Evolutionary conservation across 1,139 yeast genomes (phyloP).

Genomic region (Chernovozyma sophiae-reginae): DNA sequence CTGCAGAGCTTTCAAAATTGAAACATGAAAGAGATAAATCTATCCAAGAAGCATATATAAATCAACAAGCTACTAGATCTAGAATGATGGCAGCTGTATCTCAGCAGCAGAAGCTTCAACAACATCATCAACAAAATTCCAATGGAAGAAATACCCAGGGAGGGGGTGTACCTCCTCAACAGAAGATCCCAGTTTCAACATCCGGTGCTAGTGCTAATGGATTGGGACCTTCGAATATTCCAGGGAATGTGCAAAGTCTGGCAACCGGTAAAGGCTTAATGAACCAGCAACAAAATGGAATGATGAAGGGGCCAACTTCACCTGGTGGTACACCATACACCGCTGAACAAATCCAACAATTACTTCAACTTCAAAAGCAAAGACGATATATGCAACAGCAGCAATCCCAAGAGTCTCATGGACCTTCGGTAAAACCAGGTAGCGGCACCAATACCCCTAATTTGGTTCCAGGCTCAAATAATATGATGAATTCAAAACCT

Average conservation of each 20-base stretch:
- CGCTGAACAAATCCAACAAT: slow-evolving; percentile 51
- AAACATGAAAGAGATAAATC: slow-evolving; percentile 85
- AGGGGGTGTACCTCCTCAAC: neutral
- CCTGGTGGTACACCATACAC: slow-evolving; percentile 54
- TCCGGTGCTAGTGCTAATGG: neutral
- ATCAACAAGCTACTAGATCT: slow-evolving; percentile 40
- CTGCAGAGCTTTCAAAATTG: slow-evolving; percentile 75
- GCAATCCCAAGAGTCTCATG: slow-evolving; percentile 14
- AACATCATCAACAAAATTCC: slow-evolving; percentile 14
- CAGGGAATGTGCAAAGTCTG: neutral
- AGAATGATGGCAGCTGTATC: slow-evolving; percentile 41
- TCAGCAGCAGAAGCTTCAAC: slow-evolving; percentile 23
- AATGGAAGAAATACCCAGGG: slow-evolving; percentile 1
- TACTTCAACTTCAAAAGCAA: slow-evolving; percentile 50
- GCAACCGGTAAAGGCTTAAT: neutral
- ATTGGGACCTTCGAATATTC: neutral
- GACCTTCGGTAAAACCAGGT: neutral
- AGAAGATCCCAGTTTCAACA: neutral
- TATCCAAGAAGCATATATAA: slow-evolving; percentile 65
- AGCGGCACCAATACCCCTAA: neutral
- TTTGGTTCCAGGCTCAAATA: neutral
- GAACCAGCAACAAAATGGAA: slow-evolving; percentile 4
- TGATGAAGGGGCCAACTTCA: slow-evolving; percentile 36
- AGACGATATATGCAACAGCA: slow-evolving; percentile 47
- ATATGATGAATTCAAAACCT: slow-evolving; percentile 4